Base-by-base conservation (phyloP, 2,329 filamentous ascomycete genomes). In the Fusarium liriodendri region DNA sequence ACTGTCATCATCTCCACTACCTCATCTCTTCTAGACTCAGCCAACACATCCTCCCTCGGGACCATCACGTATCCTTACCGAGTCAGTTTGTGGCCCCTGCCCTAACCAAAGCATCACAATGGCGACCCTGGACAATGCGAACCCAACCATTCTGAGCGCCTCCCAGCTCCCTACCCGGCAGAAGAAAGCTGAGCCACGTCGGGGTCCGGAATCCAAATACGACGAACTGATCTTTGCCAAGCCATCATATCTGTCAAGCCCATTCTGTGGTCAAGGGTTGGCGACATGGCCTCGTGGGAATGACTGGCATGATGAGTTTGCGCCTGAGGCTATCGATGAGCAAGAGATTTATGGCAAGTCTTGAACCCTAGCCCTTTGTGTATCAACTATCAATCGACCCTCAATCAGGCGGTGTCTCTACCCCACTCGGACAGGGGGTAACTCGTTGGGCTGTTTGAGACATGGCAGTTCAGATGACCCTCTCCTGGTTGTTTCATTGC, bases 281-380 rank as follows among this genome's bases (percentile, higher is more conserved):
- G 80, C 74, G 37, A 59, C 68, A 73, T 84, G 83, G 79, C 78
- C 79, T 55, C 80, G 78, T 42, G 77, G 76, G 60, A 78, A 80
- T 22, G 82, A 84, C 57, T 85, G 82, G 59, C 85, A 90, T 60
- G 89, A 91, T 67, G 90, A 92, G 67, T 88, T 90, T 58, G 85
- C 87, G 2, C 87, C 91, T 38, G 95, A 98, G 77, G 93, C 94
- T 66, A 98, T 99, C 76, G 97, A 99, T 80, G 94, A 97, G 82
- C 97, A 98, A 83, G 97, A 99, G 84, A 96, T 99, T 47, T 99
- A 96, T 81, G 95, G 95, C 97, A 85, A 72, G 86, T 58, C 13
- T n/a, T 18, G 47, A 45, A 37, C n/a, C 33, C 62, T 57, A 29
- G 47, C 38, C 38, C 27, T 33, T 58, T 64, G 38, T 61, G 67